Evolutionary conservation across 495 filamentous ascomycete species (phyloP).

Genomic region (Zalerion maritima): DNA sequence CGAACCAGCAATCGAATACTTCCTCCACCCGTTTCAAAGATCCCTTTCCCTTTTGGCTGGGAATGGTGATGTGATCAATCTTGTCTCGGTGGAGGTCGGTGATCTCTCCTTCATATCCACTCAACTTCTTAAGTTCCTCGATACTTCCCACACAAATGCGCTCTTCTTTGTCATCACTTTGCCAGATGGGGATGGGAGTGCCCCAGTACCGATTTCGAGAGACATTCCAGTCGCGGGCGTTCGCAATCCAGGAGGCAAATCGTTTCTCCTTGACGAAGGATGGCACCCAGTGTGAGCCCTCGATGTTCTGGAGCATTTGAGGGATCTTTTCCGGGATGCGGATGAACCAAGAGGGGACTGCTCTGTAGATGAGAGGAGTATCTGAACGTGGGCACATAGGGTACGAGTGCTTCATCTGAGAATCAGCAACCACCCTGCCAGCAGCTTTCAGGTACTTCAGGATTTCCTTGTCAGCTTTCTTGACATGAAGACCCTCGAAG

Average conservation of each 20-base stretch:
- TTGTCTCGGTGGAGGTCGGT: conserved; percentile 91
- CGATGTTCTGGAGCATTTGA: conserved; percentile 77
- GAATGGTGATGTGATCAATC: conserved; percentile 92
- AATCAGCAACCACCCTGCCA: conserved; percentile 72
- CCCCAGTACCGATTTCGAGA: conserved; percentile 96
- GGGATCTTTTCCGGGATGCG: conserved; percentile 76
- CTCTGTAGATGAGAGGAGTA: conserved; percentile 85
- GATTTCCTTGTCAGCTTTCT: conserved; percentile 87
- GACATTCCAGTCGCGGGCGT: conserved; percentile 96
- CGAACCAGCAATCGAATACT: conserved; percentile 92
- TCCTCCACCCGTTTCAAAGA: conserved; percentile 67
- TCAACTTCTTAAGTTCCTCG: conserved; percentile 71
- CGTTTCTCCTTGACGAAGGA: conserved; percentile 82
- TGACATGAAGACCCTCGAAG: conserved; percentile 83
- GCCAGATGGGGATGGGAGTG: conserved; percentile 87
- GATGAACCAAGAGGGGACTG: conserved; percentile 93
- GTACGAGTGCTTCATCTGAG: conserved; percentile 86
- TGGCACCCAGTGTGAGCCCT: conserved; percentile 89
- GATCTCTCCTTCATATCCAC: conserved; percentile 71
- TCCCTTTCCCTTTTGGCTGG: conserved; percentile 80
- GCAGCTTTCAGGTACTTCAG: conserved; percentile 77
- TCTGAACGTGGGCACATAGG: conserved; percentile 94
- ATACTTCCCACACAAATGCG: conserved; percentile 77
- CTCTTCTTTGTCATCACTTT: conserved; percentile 76
- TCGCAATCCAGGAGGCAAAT: conserved; percentile 72